Base-by-base conservation (phyloP, 1,284 basidiomycete species). In the Malassezia yamatoensis region DNA sequence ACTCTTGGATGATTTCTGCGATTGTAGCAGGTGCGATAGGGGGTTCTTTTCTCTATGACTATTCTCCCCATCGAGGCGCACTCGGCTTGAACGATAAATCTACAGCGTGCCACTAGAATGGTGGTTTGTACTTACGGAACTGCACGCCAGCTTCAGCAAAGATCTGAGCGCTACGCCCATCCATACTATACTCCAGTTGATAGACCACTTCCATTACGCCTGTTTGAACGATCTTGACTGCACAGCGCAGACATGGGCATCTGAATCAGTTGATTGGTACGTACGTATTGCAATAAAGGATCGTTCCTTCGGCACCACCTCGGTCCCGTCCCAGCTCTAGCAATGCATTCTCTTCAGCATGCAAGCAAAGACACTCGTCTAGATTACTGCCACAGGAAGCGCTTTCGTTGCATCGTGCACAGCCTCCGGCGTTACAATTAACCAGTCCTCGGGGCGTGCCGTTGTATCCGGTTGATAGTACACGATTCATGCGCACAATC, bases 391-490 rank as follows among this genome's bases (percentile, higher is more conserved):
- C 79, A 12, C 80, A 78, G 18, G 58, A 63, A 16, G 55, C 61
- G 33, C 53, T 58, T 18, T 64, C 70, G 54, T 75, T 73, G 53
- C 70, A 67, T 6, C 72, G 57, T 5, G 54, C 49, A 45, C 73
- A 75, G 7, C 74, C 74, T 32, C 74, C 74, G 33, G 75, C 66
- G 53, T 68, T 70, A 58, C 74, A 76, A 47, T 76, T 76, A 16
- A 36, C 79, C 39, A 96, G 79, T 2, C 90, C 90, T 9, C 89
- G 81, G 9, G 94, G 88, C 0, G 94, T 98, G 3, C 94, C 94
- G 70, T 99, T 99, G 77, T 99, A 99, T 79, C 94, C 94, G 1
- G 94, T 96, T n/a, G 88, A 83, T 37, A 98, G 79, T 49, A 99
- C 87, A 24, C 91, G 62, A 49, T 74, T 68, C 81, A 63, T 87